Evolutionary conservation across 2,329 filamentous ascomycete genomes (phyloP).

Genomic region (Pyrenochaeta sp.): DNA sequence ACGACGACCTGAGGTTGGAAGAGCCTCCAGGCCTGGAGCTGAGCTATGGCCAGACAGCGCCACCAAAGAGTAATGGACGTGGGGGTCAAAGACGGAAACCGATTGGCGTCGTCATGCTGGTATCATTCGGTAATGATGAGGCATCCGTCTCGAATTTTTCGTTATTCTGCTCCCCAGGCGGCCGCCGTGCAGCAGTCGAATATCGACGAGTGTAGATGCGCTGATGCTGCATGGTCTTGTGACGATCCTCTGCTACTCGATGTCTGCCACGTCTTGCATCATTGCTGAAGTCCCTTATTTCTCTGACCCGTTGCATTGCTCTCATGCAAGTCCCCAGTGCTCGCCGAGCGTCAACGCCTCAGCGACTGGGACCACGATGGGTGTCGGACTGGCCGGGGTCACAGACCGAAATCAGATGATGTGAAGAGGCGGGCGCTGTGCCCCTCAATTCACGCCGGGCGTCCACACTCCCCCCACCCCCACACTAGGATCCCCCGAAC

Average conservation of each 20-base stretch:
- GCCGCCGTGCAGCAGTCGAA: slow-evolving; percentile 11
- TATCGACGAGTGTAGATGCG: slow-evolving; percentile 24
- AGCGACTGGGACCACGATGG: slow-evolving; percentile 43
- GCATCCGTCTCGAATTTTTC: slow-evolving; percentile 5
- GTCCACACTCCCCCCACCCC: slow-evolving; percentile 45
- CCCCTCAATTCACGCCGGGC: slow-evolving; percentile 24
- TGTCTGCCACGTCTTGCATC: slow-evolving; percentile 47
- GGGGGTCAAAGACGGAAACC: slow-evolving; percentile 24
- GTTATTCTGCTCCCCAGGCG: slow-evolving; percentile 6
- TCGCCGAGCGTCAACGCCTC: slow-evolving; percentile 24
- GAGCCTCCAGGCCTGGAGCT: slow-evolving; percentile 19
- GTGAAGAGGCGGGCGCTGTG: slow-evolving; percentile 29
- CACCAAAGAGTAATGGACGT: slow-evolving; percentile 33
- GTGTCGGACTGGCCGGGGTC: slow-evolving; percentile 25
- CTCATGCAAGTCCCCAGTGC: slow-evolving; percentile 23
- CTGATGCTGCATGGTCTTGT: slow-evolving; percentile 40
- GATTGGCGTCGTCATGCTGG: slow-evolving; percentile 16
- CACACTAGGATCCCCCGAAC: slow-evolving; percentile 47
- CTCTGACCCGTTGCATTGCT: slow-evolving; percentile 34
- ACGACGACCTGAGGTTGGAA: slow-evolving; percentile 18
- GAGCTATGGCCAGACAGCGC: slow-evolving; percentile 26
- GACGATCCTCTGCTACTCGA: slow-evolving; percentile 25
- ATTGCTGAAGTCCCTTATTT: slow-evolving; percentile 19
- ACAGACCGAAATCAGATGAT: slow-evolving; percentile 48
- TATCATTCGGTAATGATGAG: slow-evolving; percentile 21